A percentile compares a stretch with the other conserved stretches of the same genome.
phyloP scores from a whole-genome alignment of 176 grass and related monocot species.

The Puya raimondii region DNA sequence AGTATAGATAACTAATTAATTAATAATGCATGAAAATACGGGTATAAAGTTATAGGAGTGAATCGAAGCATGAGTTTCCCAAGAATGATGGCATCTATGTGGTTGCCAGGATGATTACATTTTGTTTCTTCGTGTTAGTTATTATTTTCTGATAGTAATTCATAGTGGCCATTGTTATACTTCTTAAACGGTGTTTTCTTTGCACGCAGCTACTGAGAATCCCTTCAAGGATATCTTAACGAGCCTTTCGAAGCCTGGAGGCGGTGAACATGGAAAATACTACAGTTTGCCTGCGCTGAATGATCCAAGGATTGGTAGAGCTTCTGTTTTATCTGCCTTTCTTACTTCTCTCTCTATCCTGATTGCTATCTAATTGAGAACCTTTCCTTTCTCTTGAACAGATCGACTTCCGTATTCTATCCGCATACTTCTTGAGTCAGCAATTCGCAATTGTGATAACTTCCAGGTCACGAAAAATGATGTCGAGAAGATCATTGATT shows the following conservation, averaged over 20 bases:
- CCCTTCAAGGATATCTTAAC: constrained; percentile 60
- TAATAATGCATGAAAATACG: not conserved
- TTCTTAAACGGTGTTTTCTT: constrained; percentile 8
- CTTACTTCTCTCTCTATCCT: not conserved
- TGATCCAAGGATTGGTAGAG: constrained; percentile 81
- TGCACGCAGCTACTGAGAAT: constrained; percentile 52
- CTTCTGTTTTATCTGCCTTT: constrained; percentile 1
- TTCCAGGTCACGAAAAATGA: constrained; percentile 80
- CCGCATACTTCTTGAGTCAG: constrained; percentile 78
- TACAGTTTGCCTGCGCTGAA: constrained; percentile 70
- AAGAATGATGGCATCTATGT: not conserved
- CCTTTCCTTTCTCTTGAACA: constrained; percentile 32
- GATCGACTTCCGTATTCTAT: constrained; percentile 88
- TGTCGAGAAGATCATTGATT: constrained; percentile 92
- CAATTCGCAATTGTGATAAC: constrained; percentile 87
- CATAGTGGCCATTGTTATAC: not conserved
- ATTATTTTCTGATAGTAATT: not conserved
- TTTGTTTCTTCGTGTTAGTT: not conserved
- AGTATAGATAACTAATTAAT: no score
- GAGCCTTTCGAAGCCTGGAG: constrained; percentile 66
- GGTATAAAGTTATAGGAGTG: not conserved
- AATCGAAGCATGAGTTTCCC: no score
- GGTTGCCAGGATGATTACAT: not conserved
- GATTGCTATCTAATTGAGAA: constrained; percentile 1
- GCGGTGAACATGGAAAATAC: constrained; percentile 86